Base-by-base conservation (phyloP, 2,329 filamentous ascomycete species). In the Diaporthe vexans region DNA sequence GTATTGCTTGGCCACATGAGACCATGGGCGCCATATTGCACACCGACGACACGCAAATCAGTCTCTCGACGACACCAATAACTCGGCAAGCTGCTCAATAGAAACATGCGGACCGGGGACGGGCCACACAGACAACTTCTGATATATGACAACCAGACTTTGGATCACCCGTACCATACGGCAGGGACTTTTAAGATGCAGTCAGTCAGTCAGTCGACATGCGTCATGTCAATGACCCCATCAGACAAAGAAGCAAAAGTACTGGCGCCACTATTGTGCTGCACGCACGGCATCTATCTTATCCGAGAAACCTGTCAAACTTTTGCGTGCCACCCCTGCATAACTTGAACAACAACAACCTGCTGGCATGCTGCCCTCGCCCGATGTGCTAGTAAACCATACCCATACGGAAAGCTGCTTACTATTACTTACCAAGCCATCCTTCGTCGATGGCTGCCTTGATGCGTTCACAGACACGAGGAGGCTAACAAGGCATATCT, bases 71-170 rank as follows among this genome's bases (percentile, higher is more conserved):
- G n/a, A 52, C 26, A 51, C 29, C 29, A 52, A 52, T 67, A 67
- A 52, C 29, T 10, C 63, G 35, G 13, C 61, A n/a, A 19, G 46
- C 63, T 48, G 19, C 9, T 52, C 63, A 24, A 52, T 67, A 67
- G 46, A 67, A 52, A 67, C 63, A 67, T 67, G 63, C 29, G 29
- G 63, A 19, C 46, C 61, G 61, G 46, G 46, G 37, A 29, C 61
- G 46, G 48, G 61, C 19, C 61, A 52, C 33, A 17, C 24, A 26
- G 26, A 26, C 4, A 33, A 67, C 51, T 52, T 67, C 21, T 67
- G 46, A 67, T 67, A 67, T 52, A 35, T 67, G 61, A 67, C 37
- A 67, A 67, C 59, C 61, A 67, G 4, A 67, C 43, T 67, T 67
- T 17, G 1, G 2, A 17, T 24, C 40, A 4, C 35, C 29, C 1